Base-by-base conservation (phyloP, 148 eudicot genomes). In the Drosera capensis region DNA sequence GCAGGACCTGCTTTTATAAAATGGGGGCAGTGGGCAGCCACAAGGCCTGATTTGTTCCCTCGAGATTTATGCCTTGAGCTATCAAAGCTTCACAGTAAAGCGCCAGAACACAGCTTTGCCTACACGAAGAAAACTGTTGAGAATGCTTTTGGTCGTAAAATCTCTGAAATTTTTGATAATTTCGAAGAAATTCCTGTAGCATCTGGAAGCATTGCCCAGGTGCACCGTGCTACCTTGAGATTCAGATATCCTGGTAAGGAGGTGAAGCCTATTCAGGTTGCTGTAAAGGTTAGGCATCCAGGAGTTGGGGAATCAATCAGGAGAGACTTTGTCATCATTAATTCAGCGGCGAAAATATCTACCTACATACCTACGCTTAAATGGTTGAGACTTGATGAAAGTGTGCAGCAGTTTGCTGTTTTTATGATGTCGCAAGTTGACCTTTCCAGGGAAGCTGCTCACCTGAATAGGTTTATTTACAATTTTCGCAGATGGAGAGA, bases 21-120 rank as follows among this genome's bases (percentile, higher is more conserved):
- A 55, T 90, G 97, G 97, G 97, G 97, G 19, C 97, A 90, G 36
- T 90, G 97, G 97, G 97, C 97, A 21, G 94, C 95, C 45, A 80
- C 97, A 43, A 70, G 97, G n/a, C 97, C 97, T 5, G 97, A 90
- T 68, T 64, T 90, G 22, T 90, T 90, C 42, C 87, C 95, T 4
- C 64, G 48, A 43, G 97, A 90, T 56, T 60, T 90, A 48, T 90
- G 97, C 51, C 18, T 64, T 3, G 87, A 84, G 58, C 77, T 90
- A 15, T 36, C 95, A 2, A 75, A 78, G 69, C 93, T 90, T 63
- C 97, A 90, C 52, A 66, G 78, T n/a, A 70, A 80, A 63, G 97
- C 97, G 22, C 97, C 97, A 43, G 77, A 90, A 55, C 97, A 90
- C 55, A 75, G 87, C 55, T 90, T 78, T 63, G 76, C 80, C 17